Base-by-base conservation (phyloP, 129 eudicot species). In the Dittrichia graveolens region DNA sequence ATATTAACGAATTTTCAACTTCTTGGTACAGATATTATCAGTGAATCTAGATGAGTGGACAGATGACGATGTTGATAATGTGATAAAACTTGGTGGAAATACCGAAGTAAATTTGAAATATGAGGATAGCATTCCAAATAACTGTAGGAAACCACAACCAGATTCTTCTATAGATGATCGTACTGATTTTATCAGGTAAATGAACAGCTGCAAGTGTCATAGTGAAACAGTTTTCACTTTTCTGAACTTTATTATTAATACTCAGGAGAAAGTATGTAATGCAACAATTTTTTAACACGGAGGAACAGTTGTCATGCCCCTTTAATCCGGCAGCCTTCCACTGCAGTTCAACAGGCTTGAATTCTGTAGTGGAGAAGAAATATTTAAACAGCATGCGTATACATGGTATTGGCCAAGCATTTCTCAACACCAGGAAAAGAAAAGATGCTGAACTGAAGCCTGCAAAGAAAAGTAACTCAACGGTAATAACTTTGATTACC, bases 11-110 rank as follows among this genome's bases (percentile, higher is more conserved):
- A 37, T 8, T 34, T 1, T 71, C 5, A 71, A 62, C 18, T 70
- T 69, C 19, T 58, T 62, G 41, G 15, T 6, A 31, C 77, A 93
- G 98, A 91, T 93, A 53, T 86, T 89, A 48, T 93, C 98, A 7
- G 87, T 87, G 82, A 93, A 85, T 57, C 83, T 93, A 61, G 98
- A 93, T 37, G 98, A 90, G 6, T 93, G 98, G 98, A 85, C 91
- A 47, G 80, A 90, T 61, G 96, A 93, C 48, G 92, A 90, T 84
- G 96, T 93, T 67, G 95, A 90, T 77, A 67, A 75, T 8, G 79
- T 93, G 74, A 76, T 74, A 43, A 85, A 85, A 60, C 74, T 87
- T 73, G 98, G 96, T 45, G 98, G 98, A 63, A 93, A 93, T 67
- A 45, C 35, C 0, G 87, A 78, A 11, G 87, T 86, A 31, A 93